phyloP scores from a whole-genome alignment of 164 flowering plant genomes.

The Berberis vulgaris region DNA sequence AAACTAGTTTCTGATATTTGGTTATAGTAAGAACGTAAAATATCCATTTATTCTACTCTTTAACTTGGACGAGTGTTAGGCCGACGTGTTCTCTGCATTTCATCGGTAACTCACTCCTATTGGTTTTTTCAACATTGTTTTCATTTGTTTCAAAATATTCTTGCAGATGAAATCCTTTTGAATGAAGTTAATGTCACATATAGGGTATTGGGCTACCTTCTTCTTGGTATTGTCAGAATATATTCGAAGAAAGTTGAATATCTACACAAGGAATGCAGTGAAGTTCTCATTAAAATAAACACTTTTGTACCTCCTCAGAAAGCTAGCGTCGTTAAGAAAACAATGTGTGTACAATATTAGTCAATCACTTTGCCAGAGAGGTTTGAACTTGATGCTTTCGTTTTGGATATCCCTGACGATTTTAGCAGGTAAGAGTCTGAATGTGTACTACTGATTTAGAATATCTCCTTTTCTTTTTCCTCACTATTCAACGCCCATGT shows the following conservation, averaged over 20 bases:
- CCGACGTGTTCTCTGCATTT: background rate
- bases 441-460: background rate
- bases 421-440: too few relatives aligned
- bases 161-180: too few relatives aligned
- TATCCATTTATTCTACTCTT: background rate
- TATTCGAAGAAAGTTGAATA: too few relatives aligned
- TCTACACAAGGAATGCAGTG: too few relatives aligned
- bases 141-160: too few relatives aligned
- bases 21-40: background rate
- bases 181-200: too few relatives aligned
- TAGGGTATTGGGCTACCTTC: too few relatives aligned
- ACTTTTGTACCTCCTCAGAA: constrained; percentile 12
- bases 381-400: constrained; percentile 26
- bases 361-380: constrained; percentile 55
- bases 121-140: background rate
- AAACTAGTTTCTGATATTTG: background rate
- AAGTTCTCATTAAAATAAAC: too few relatives aligned
- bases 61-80: background rate
- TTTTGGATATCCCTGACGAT: too few relatives aligned
- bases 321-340: constrained; percentile 4
- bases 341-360: background rate
- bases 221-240: too few relatives aligned
- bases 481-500: too few relatives aligned
- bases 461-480: background rate
- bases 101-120: background rate